Evolutionary conservation across 768 basidiomycete genomes (phyloP).

Genomic region (Lyophyllum semitale): DNA sequence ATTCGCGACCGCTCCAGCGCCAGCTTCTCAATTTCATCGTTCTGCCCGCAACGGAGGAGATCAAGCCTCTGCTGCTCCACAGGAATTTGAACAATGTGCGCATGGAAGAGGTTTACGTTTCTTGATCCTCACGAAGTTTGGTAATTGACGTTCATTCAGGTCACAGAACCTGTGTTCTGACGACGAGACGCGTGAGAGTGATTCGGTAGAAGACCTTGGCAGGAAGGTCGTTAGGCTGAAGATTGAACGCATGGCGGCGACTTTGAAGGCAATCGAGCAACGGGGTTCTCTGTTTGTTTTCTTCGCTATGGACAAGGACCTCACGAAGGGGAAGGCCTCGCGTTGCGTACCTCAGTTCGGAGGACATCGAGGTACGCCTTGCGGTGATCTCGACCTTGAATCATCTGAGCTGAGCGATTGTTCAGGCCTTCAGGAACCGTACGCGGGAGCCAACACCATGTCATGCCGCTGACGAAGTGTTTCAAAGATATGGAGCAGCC

Average conservation of each 20-base stretch:
- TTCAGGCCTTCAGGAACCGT: conserved; percentile 57
- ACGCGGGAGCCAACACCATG: conserved; percentile 89
- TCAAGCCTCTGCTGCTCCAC: conserved; percentile 74
- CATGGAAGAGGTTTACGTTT: conserved; percentile 81
- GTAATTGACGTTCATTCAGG: neutral
- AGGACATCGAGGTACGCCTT: conserved; percentile 83
- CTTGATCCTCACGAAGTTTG: neutral
- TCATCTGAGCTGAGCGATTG: neutral
- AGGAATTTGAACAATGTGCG: conserved; percentile 87
- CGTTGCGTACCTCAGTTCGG: conserved; percentile 95
- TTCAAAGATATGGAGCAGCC: conserved; percentile 99
- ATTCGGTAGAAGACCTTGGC: conserved; percentile 72
- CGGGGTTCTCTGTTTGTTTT: conserved; percentile 31
- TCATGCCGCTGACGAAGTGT: conserved; percentile 99
- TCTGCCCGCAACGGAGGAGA: too few species aligned
- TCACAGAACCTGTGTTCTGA: conserved; percentile 71
- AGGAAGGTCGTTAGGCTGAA: conserved; percentile 72
- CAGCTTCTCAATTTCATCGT: too few species aligned
- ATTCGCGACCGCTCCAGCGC: too few species aligned
- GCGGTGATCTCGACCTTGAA: neutral
- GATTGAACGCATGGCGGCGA: conserved; percentile 93
- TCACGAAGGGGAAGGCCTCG: conserved; percentile 92
- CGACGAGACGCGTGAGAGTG: conserved; percentile 75
- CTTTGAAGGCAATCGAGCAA: conserved; percentile 95
- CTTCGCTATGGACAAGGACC: conserved; percentile 74